phyloP scores from a whole-genome alignment of 768 basidiomycete genomes.

The Clavulina sp. region DNA sequence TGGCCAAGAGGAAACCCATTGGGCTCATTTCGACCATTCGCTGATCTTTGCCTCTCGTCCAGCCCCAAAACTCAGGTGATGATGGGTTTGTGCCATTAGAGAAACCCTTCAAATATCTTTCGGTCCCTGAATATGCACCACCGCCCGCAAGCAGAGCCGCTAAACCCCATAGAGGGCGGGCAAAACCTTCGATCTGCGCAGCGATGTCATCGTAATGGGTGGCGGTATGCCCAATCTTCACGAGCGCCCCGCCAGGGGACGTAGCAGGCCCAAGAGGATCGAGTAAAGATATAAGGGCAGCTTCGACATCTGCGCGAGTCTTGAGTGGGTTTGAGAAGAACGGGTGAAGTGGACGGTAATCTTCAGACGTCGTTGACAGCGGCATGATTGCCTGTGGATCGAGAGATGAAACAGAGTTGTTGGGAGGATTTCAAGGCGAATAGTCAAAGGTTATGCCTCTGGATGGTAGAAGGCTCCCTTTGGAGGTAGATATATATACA shows the following conservation, averaged over 20 bases:
- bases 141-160: slow-evolving; percentile 50
- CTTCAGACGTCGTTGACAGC: no score
- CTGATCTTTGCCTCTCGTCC: slow-evolving; percentile 58
- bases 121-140: slow-evolving; percentile 35
- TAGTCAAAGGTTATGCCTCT: no score
- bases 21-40: slow-evolving; percentile 71
- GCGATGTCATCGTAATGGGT: slow-evolving; percentile 50
- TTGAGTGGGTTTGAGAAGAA: slow-evolving; percentile 35
- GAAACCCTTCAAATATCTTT: slow-evolving; percentile 50
- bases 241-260: slow-evolving; percentile 52
- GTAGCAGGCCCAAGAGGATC: slow-evolving; percentile 52
- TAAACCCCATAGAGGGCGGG: slow-evolving; percentile 60
- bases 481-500: no score
- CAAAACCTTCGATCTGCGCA: slow-evolving; percentile 54
- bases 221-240: slow-evolving; percentile 42
- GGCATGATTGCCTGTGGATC: no score
- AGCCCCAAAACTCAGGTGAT: slow-evolving; percentile 57
- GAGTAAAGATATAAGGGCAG: slow-evolving; percentile 39
- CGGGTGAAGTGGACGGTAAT: no score
- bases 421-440: no score
- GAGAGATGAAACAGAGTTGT: no score
- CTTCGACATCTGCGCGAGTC: slow-evolving; percentile 40
- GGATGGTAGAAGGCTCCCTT: no score
- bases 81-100: slow-evolving; percentile 49
- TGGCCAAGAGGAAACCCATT: slow-evolving; percentile 52